Evolutionary conservation across 805 yeast species (phyloP), one percentile per base, ranked within the genome.

Genomic region (Scheffersomyces lignosus): DNA sequence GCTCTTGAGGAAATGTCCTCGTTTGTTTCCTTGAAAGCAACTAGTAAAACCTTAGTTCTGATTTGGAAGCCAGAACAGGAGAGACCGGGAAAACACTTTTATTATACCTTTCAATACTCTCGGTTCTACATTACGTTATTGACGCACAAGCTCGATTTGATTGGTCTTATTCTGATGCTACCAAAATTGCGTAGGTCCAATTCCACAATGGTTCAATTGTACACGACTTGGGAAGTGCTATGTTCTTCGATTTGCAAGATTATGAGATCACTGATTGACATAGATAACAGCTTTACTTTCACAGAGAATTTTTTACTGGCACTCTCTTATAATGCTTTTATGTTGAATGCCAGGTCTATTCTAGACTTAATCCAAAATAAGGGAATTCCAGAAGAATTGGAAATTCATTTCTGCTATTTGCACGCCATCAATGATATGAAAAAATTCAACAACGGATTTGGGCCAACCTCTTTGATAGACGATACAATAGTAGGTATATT

Each of bases 41-140:
- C 77, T 2, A 78, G 80, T 29, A 85, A 88, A 52, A 78, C 83
- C 8, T 71, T 93, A 26, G 78, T 90, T 1, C 83, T 79, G 46
- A 86, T 93, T 39, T 93, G 99, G 98, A 88, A 88, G 49, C 95
- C 97, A 0, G 96, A 89, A 32, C 59, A 71, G 49, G 99, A 95
- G 57, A 64, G 95, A 15, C 93, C 97, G 0, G 99, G 99, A 0
- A 87, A 86, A 48, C 96, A 91, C 60, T 91, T 89, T 56, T 79
- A 78, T 8, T 88, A 84, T 60, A 82, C 83, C 22, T 74, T 70
- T 45, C 78, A 80, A 36, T 91, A 93, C 53, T 75, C 87, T 15
- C 56, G 65, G 31, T 84, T 82, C 52, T 81, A 73, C 48, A 73
- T 84, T 31, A 75, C 74, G 15, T 51, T 90, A 16, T 58, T 87